These are phyloP conservation scores for Russula sp. DNA, from an alignment of 768 basidiomycete species.

Conservation along the genomic window DNA sequence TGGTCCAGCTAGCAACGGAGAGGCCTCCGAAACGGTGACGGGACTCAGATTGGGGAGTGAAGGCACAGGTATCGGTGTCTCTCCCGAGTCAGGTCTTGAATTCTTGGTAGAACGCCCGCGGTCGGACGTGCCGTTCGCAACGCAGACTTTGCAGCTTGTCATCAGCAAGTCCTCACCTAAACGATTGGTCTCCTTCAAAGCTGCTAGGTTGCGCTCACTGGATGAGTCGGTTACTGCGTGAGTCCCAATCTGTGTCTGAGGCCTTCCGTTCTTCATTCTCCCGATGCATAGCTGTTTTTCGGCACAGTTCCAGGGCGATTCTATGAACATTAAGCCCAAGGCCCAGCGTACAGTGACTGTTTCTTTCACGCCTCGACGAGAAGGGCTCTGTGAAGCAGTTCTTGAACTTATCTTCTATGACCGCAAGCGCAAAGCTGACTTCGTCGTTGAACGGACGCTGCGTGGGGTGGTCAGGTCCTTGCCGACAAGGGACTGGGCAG, in stretches of 20 bases:
- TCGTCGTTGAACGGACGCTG: conserved; percentile 3
- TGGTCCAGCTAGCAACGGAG: neutral
- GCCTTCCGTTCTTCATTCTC: neutral
- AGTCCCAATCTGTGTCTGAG: neutral
- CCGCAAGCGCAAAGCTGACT: neutral
- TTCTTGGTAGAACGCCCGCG: neutral
- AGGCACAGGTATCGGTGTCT: conserved; percentile 12
- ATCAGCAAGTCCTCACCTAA: conserved; percentile 1
- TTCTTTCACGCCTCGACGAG: conserved; percentile 9
- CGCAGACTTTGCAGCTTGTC: neutral
- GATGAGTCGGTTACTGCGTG: conserved; percentile 1
- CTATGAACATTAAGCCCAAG: conserved; percentile 1
- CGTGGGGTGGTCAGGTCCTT: neutral
- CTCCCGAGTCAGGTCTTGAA: conserved; percentile 16
- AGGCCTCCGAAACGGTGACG: neutral
- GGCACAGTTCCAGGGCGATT: neutral
- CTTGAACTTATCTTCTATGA: conserved; percentile 16
- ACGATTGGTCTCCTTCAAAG: conserved; percentile 5
- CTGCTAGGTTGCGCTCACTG: neutral
- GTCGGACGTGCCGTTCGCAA: neutral
- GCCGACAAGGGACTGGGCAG: neutral
- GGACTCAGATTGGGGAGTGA: neutral
- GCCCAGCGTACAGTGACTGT: neutral
- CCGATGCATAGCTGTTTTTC: conserved; percentile 2
- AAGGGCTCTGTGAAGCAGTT: conserved; percentile 9